These are phyloP conservation scores for Toxicodendron radicans DNA, from an alignment of 345 rosid species.

Conservation along the genomic window DNA sequence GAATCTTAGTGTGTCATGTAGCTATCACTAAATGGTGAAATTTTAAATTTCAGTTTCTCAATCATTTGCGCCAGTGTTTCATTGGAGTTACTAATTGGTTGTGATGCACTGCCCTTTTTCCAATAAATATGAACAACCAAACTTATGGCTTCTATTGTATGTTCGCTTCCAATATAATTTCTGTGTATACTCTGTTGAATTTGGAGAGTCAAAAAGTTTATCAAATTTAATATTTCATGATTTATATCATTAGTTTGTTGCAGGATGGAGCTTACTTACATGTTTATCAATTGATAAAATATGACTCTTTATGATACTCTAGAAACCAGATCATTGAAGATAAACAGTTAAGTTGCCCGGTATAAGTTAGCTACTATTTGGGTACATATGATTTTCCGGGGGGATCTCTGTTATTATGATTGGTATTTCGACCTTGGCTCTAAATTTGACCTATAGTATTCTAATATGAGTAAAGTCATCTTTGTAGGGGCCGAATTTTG, in stretches of 20 bases:
- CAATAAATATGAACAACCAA: slow-evolving; percentile 19
- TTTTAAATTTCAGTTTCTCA: slow-evolving; percentile 18
- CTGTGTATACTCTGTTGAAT: not conserved
- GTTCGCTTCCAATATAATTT: slow-evolving; percentile 9
- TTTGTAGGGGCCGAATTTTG: too few relatives aligned
- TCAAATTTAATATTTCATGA: not conserved
- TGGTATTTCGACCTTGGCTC: not conserved
- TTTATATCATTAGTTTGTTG: not conserved
- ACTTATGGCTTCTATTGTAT: not conserved
- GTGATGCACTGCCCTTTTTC: slow-evolving; percentile 13
- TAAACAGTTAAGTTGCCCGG: not conserved
- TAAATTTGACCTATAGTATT: too few relatives aligned
- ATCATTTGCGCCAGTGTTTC: slow-evolving; percentile 15
- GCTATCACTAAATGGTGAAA: slow-evolving; percentile 14
- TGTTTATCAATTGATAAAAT: not conserved
- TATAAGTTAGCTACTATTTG: not conserved
- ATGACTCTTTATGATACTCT: not conserved
- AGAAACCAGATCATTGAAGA: not conserved
- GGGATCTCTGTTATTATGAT: not conserved
- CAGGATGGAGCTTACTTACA: not conserved
- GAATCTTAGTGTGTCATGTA: slow-evolving; percentile 15
- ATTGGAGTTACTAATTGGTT: not conserved
- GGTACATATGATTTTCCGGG: not conserved
- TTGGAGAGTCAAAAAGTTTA: not conserved
- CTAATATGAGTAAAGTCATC: too few relatives aligned